Percentiles rank a stretch among this genome's conserved stretches.
These are phyloP conservation scores for Podospora sp. DNA, from an alignment of 495 filamentous ascomycete genomes.

Conservation along the genomic window DNA sequence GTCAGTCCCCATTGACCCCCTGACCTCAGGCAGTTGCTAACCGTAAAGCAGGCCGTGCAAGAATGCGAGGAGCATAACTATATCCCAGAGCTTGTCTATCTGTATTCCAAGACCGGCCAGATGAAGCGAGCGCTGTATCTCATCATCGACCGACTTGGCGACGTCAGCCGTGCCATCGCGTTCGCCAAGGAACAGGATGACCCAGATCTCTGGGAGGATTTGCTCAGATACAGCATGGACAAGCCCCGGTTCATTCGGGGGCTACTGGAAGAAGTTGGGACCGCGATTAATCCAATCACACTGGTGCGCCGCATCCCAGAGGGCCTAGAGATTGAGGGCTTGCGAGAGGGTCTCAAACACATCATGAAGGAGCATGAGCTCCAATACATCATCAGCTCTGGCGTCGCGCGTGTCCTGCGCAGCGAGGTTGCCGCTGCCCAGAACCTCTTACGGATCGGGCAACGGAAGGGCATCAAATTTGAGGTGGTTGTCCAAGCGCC, in stretches of 20 bases:
- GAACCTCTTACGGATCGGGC: slow-evolving; percentile 72
- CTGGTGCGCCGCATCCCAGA: slow-evolving; percentile 89
- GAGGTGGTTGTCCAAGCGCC: slow-evolving; percentile 60
- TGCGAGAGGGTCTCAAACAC: slow-evolving; percentile 78
- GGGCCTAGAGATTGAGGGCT: slow-evolving; percentile 85
- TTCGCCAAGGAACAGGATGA: slow-evolving; percentile 94
- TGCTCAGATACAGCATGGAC: slow-evolving; percentile 94
- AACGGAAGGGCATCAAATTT: slow-evolving; percentile 84
- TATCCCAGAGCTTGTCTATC: slow-evolving; percentile 87
- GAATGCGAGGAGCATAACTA: slow-evolving; percentile 79
- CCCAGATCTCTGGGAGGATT: slow-evolving; percentile 88
- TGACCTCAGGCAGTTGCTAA: slow-evolving; percentile 10
- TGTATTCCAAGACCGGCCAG: slow-evolving; percentile 91
- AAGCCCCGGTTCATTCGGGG: slow-evolving; percentile 93
- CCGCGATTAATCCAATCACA: slow-evolving; percentile 84
- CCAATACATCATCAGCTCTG: slow-evolving; percentile 85
- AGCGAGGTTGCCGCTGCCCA: slow-evolving; percentile 86
- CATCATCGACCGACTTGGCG: slow-evolving; percentile 84
- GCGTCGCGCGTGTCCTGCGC: slow-evolving; percentile 81
- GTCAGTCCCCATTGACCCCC: slow-evolving; percentile 24
- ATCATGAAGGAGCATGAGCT: slow-evolving; percentile 94
- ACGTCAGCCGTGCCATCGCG: slow-evolving; percentile 87
- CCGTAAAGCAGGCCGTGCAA: slow-evolving; percentile 58
- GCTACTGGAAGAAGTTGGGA: slow-evolving; percentile 90
- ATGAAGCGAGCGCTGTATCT: slow-evolving; percentile 86